Base-by-base conservation (phyloP, 2,329 filamentous ascomycete species). In the Fusarium staphyleae region DNA sequence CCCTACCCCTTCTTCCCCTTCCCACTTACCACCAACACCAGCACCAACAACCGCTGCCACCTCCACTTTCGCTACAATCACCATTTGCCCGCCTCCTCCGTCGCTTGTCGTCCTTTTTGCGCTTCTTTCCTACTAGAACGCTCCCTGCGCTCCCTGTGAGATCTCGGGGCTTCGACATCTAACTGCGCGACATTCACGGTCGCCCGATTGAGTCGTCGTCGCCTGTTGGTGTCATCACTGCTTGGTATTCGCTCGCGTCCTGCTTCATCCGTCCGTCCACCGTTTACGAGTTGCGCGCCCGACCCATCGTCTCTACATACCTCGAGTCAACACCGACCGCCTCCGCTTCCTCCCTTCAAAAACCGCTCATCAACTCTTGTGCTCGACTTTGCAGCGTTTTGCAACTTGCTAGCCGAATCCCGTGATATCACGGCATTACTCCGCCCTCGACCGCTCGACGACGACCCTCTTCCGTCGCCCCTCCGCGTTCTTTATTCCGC, bases 31-130 rank as follows among this genome's bases (percentile, higher is more conserved):
- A 62, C 45, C 48, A 60, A 48, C 40, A 51, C 42, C 42, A 53
- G 52, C 40, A 53, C 47, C 33, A 52, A 29, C 28, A 36, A 19
- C 53, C 39, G 32, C 58, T 48, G 46, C 44, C 48, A 56, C 48
- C 60, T 60, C 45, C 59, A 63, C 55, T 62, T 54, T 52, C 33
- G 18, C 52, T 62, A 62, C n/a, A n/a, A n/a, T 58, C 53, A 63
- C 57, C 54, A 62, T 58, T 59, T 46, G 51, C 49, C 61, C 60
- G 59, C 42, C 60, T 24, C 28, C 40, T 18, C 19, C 32, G 44
- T 35, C 60, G 46, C 40, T 48, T 60, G 59, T 53, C 52, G 41
- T 54, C 45, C 33, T 33, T 57, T 51, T 62, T 60, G 55, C 50
- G 55, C 59, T 54, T 57, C 48, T 52, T 57, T 57, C 39, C 46